Evolutionary conservation across 1,284 basidiomycete genomes (phyloP), one percentile per base, ranked within the genome.

Genomic region (Erythrobasidium hasegawianum): DNA sequence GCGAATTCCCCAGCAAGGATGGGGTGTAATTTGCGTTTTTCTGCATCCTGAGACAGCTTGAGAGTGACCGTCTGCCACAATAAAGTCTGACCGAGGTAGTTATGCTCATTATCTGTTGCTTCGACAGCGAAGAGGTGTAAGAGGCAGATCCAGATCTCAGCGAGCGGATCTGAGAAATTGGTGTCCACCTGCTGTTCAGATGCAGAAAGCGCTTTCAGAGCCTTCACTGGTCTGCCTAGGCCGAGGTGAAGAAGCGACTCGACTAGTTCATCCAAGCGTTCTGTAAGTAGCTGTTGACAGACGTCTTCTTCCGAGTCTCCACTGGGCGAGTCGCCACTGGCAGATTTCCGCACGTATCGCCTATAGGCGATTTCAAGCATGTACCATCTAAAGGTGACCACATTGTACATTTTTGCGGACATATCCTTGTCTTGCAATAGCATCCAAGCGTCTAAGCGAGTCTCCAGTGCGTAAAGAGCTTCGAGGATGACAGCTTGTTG

Each of bases 141-240:
- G 16, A 90, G 72, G 47, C 83, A 84, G 41, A 93, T 80, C 93
- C 92, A 96, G 10, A 88, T 73, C 70, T 89, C 86, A 0, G 85
- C 82, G 0, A 82, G 78, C 24, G 78, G 78, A 75, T 82, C 80
- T 45, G 79, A 76, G 20, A 83, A 74, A 50, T 75, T 71, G 0
- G 74, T 72, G n/a, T 20, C 43, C 41, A 76, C 73, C 1, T 76
- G 76, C 2, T 11, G 2, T n/a, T n/a, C 14, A 5, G 38, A 10
- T 13, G 33, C n/a, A 2, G 33, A 9, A 75, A 69, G 57, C 74
- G 77, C 70, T 56, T 77, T 73, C 55, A 84, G 75, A 7, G 76
- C 69, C 5, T 78, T 72, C 64, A 87, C 79, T 0, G 82, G 79
- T 0, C 80, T 74, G 29, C 82, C 80, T 53, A 87, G 75, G 16